Evolutionary conservation across 177 flowering plant species (phyloP).

Genomic region (Tripterygium wilfordii): DNA sequence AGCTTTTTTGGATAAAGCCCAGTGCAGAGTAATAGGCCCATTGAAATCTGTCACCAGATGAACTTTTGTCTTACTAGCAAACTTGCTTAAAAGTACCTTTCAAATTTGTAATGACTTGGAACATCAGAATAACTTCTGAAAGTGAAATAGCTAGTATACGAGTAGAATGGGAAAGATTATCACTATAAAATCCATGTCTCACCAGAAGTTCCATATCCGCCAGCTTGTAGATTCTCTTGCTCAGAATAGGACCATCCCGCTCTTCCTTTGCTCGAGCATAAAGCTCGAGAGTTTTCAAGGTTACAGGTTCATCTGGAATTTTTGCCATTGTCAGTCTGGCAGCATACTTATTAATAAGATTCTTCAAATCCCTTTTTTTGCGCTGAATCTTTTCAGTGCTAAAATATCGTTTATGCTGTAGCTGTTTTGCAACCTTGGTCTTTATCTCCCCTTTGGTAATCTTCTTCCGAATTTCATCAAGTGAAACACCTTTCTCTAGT

Average conservation of each 20-base stretch:
- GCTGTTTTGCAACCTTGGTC: slow-evolving; percentile 51
- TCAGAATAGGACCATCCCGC: slow-evolving; percentile 34
- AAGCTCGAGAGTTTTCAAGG: slow-evolving; percentile 48
- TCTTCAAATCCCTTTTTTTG: slow-evolving; percentile 64
- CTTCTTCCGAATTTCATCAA: slow-evolving; percentile 51
- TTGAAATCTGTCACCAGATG: slow-evolving; percentile 61
- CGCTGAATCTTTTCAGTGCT: slow-evolving; percentile 67
- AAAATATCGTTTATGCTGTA: slow-evolving; percentile 26
- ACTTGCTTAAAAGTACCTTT: slow-evolving; percentile 71
- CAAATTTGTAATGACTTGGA: slow-evolving; percentile 6
- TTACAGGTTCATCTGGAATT: slow-evolving; percentile 22
- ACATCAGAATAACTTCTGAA: slow-evolving; percentile 6
- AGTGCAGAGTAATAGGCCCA: slow-evolving; percentile 76
- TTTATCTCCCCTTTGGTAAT: slow-evolving; percentile 54
- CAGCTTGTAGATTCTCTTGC: slow-evolving; percentile 51
- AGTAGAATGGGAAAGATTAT: not conserved
- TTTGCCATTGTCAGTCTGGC: slow-evolving; percentile 25
- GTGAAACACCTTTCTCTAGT: slow-evolving; percentile 44
- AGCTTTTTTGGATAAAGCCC: slow-evolving; percentile 70
- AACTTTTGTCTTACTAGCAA: slow-evolving; percentile 52
- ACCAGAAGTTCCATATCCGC: slow-evolving; percentile 75
- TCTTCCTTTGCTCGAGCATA: slow-evolving; percentile 55
- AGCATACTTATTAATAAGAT: slow-evolving; percentile 50
- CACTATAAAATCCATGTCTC: slow-evolving; percentile 20
- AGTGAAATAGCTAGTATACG: not conserved